Base-by-base conservation (phyloP, 306 rosid species). In the Psophocarpus tetragonolobus region DNA sequence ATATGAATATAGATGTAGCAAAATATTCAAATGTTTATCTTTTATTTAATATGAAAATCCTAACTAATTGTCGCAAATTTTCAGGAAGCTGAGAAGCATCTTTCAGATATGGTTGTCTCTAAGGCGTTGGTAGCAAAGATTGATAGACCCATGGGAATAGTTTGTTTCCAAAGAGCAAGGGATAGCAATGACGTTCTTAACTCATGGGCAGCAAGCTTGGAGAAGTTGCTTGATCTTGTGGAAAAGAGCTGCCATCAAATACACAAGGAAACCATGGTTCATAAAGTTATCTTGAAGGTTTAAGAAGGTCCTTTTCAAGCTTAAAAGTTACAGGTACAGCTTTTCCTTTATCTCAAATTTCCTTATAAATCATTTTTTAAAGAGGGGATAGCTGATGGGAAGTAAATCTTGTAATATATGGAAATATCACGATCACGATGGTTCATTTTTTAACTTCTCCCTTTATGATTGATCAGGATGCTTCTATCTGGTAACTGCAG, bases 41-140 rank as follows among this genome's bases (percentile, higher is more conserved):
- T 58, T n/a, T 29, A 20, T 58, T n/a, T 29, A 20, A 32, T 45
- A 8, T 60, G 82, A 50, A 18, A 32, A 50, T 53, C 14, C 53
- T 78, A 21, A 57, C 48, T 53, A 44, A 80, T 78, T 65, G 14
- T 32, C 51, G 27, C 64, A 38, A 39, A 68, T 47, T 6, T 77
- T 57, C 81, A 95, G 99, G 97, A 95, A 72, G 96, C 93, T 11
- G 97, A 95, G 93, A 95, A 89, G 79, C 97, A 95, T 85, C 93
- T 95, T 42, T 95, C 99, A 5, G 99, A 92, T n/a, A 95, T 95
- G 99, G 99, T 95, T 27, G 99, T 95, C 75, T 91, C 97, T n/a
- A 95, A 95, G 88, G 96, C 97, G 8, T 69, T 95, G 58, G 85
- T 92, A 30, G 97, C 97, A 0, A 95, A 95, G 86, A 92, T 95